phyloP scores from a whole-genome alignment of 768 basidiomycete genomes.

The Suillus discolor region DNA sequence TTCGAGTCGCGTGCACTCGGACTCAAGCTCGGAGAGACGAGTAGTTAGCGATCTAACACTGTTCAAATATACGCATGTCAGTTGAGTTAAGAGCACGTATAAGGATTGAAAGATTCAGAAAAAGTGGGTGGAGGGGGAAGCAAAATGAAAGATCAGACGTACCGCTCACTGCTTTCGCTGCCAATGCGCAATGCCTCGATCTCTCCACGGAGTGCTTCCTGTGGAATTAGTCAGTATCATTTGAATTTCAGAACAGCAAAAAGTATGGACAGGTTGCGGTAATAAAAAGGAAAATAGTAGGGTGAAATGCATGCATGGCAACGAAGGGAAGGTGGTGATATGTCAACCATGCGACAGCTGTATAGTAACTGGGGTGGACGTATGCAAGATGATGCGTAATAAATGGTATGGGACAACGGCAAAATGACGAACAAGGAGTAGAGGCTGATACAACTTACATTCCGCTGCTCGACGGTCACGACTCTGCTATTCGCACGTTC shows the following conservation, averaged over 20 bases:
- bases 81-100: background rate
- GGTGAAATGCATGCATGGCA: background rate
- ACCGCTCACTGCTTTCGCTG: slow-evolving; percentile 71
- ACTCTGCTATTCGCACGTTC: slow-evolving; percentile 95
- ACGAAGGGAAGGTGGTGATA: background rate
- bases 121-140: background rate
- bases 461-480: slow-evolving; percentile 89
- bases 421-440: background rate
- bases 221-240: slow-evolving; percentile 7
- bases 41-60: slow-evolving; percentile 75
- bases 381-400: background rate
- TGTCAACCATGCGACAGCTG: background rate
- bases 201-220: slow-evolving; percentile 96
- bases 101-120: background rate
- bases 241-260: background rate
- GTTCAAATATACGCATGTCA: slow-evolving; percentile 1
- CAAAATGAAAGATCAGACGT: slow-evolving; percentile 22
- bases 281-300: background rate
- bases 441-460: slow-evolving; percentile 51
- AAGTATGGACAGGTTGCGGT: no score
- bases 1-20: slow-evolving; percentile 71
- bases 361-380: background rate
- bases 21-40: slow-evolving; percentile 76
- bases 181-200: slow-evolving; percentile 89
- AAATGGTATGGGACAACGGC: background rate